Conservation (phyloP, 2,329 filamentous ascomycete species). For the Acrocalymma vagum region DNA sequence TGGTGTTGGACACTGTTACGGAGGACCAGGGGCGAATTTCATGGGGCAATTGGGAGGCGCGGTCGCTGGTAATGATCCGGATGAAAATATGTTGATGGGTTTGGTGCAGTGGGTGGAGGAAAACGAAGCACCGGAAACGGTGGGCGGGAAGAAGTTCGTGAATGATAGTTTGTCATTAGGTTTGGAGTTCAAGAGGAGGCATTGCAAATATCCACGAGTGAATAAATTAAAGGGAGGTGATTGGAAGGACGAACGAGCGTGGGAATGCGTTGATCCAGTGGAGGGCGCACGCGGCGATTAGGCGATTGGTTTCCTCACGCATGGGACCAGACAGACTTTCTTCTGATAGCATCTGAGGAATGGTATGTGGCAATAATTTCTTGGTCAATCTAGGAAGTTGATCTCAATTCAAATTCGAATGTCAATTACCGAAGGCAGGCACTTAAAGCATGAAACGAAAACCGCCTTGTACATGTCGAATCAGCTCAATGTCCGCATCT, state of each 20-base stretch:
- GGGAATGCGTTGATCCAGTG: constrained; percentile 24
- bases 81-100: constrained; percentile 45
- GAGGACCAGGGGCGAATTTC: constrained; percentile 16
- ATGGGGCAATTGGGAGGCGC: constrained; percentile 11
- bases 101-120: constrained; percentile 31
- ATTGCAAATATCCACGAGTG: constrained; percentile 30
- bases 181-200: constrained; percentile 21
- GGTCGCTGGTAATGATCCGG: constrained; percentile 12
- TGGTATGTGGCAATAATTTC: too few species aligned
- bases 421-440: too few species aligned
- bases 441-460: too few species aligned
- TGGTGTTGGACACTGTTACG: constrained; percentile 22
- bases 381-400: too few species aligned
- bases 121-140: constrained; percentile 20
- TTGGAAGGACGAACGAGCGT: constrained; percentile 17
- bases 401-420: too few species aligned
- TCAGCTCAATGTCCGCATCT: too few species aligned
- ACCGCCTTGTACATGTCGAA: too few species aligned
- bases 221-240: constrained; percentile 28
- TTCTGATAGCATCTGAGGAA: too few species aligned
- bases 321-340: too few species aligned
- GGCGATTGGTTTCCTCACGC: too few species aligned
- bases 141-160: constrained; percentile 20
- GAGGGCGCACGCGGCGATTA: too few species aligned
- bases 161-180: constrained; percentile 16